Evolutionary conservation across 2,329 filamentous ascomycete species (phyloP).

Genomic region (Fusarium guadeloupense): DNA sequence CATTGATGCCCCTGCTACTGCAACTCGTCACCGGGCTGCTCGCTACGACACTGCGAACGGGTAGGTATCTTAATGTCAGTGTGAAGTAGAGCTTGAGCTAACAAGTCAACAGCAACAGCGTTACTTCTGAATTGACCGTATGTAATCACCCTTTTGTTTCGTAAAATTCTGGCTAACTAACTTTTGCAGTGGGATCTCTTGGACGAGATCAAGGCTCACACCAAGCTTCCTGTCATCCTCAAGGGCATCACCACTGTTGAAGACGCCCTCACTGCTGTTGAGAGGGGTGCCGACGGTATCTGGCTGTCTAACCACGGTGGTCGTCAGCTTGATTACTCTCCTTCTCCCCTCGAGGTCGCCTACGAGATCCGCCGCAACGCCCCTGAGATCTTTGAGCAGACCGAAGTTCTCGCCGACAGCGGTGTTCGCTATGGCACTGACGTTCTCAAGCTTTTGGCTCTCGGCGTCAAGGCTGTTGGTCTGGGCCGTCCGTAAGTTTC

Average conservation of each 20-base stretch:
- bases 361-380: conserved; percentile 50
- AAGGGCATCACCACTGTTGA: conserved; percentile 53
- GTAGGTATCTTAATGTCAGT: conserved; percentile 1
- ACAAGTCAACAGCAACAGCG: conserved; percentile 26
- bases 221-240: conserved; percentile 49
- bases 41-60: conserved; percentile 42
- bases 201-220: conserved; percentile 45
- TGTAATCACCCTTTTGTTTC: neutral
- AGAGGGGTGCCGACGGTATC: conserved; percentile 49
- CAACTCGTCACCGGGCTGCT: conserved; percentile 40
- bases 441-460: conserved; percentile 51
- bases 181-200: conserved; percentile 36
- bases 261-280: conserved; percentile 48
- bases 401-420: conserved; percentile 51
- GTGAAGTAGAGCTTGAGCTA: neutral
- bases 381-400: conserved; percentile 49
- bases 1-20: conserved; percentile 44
- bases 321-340: conserved; percentile 51
- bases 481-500: conserved; percentile 51
- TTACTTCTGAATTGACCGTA: conserved; percentile 36
- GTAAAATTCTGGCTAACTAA: neutral
- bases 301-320: conserved; percentile 55
- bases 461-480: conserved; percentile 53
- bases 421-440: conserved; percentile 52
- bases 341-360: conserved; percentile 39